Percentiles rank a stretch among this genome's conserved stretches.
These are phyloP conservation scores for Candida jianshihensis DNA, from an alignment of 805 yeast species.

Conservation along the genomic window DNA sequence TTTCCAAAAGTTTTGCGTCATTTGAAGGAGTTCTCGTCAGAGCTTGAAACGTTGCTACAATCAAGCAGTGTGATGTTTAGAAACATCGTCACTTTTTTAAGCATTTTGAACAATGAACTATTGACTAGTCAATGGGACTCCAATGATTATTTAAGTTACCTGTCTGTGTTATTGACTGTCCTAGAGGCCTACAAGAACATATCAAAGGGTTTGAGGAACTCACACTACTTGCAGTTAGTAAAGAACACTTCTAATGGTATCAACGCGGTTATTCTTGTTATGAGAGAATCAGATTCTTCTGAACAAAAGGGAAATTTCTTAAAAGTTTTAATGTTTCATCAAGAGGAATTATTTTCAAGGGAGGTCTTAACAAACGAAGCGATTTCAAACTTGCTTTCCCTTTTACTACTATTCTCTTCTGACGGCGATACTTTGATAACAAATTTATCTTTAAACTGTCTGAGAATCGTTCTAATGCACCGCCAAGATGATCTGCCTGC, in stretches of 20 bases:
- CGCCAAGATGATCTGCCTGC: constrained; percentile 23
- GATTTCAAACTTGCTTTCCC: constrained; percentile 27
- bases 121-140: constrained; percentile 20
- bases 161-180: constrained; percentile 16
- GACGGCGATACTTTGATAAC: constrained; percentile 8
- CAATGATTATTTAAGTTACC: constrained; percentile 20
- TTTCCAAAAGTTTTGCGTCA: constrained; percentile 25
- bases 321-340: constrained; percentile 25
- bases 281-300: constrained; percentile 12
- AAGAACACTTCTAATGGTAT: constrained; percentile 12
- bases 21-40: constrained; percentile 23
- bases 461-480: constrained; percentile 27
- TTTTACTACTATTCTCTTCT: constrained; percentile 16
- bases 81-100: constrained; percentile 16
- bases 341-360: constrained; percentile 21
- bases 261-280: constrained; percentile 13
- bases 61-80: constrained; percentile 15
- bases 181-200: constrained; percentile 16
- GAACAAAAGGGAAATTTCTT: constrained; percentile 24
- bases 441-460: constrained; percentile 22
- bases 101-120: constrained; percentile 13
- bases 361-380: constrained; percentile 29
- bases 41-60: constrained; percentile 14
- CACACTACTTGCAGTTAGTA: constrained; percentile 11
- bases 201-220: constrained; percentile 11